These are phyloP conservation scores for Radiomyces spectabilis DNA, from an alignment of 192 early-diverging fungal genomes.

Conservation along the genomic window DNA sequence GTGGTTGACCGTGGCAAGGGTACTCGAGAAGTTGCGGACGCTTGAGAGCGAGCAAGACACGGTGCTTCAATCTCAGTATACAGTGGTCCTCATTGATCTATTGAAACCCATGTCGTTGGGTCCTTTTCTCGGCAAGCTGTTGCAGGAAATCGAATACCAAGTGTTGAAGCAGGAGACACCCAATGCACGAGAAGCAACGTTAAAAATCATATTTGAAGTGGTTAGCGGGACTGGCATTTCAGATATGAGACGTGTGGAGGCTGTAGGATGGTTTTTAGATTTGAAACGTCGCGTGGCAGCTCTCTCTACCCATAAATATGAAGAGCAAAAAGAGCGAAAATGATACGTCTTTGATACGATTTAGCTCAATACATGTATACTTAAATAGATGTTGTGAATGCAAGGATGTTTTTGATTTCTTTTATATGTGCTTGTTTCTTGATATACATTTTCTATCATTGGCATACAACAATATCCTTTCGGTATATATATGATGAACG, in stretches of 20 bases:
- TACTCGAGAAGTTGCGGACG: slow-evolving; percentile 29
- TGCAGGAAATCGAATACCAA: slow-evolving; percentile 7
- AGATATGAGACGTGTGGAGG: slow-evolving; percentile 27
- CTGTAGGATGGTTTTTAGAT: slow-evolving; percentile 29
- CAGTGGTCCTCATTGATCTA: slow-evolving; percentile 18
- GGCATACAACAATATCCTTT: too few species aligned
- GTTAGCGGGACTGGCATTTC: slow-evolving; percentile 28
- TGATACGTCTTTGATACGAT: too few species aligned
- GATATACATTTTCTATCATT: too few species aligned
- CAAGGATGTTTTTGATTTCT: too few species aligned
- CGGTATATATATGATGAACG: too few species aligned
- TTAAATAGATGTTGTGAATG: too few species aligned
- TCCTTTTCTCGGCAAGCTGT: slow-evolving; percentile 15
- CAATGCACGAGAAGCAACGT: slow-evolving; percentile 1
- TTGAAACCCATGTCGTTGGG: slow-evolving; percentile 27
- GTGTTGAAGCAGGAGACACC: slow-evolving; percentile 6
- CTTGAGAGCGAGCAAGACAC: slow-evolving; percentile 5
- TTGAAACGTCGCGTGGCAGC: slow-evolving; percentile 22
- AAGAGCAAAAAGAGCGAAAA: too few species aligned
- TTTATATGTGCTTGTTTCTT: too few species aligned
- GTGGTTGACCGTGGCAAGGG: slow-evolving; percentile 40
- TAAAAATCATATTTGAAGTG: slow-evolving; percentile 27
- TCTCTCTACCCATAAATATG: too few species aligned
- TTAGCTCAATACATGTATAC: too few species aligned
- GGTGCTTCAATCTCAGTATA: slow-evolving; percentile 10